A percentile compares a stretch with the other conserved stretches of the same genome.
These are phyloP conservation scores for Turritis glabra DNA, from an alignment of 345 rosid species.

Conservation along the genomic window DNA sequence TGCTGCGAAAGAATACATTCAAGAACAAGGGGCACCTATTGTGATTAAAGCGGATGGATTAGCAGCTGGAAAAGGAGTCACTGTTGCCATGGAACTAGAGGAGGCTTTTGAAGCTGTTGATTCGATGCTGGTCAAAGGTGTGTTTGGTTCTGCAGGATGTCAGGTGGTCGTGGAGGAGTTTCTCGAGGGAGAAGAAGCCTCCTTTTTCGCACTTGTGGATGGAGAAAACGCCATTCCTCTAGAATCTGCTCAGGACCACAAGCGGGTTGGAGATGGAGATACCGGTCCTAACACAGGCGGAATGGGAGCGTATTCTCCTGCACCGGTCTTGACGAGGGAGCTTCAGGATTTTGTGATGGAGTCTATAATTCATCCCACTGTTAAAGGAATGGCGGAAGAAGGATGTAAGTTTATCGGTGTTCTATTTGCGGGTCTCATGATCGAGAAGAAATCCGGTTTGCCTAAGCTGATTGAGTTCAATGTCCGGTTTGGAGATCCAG, in stretches of 20 bases:
- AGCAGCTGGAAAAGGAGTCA: constrained; percentile 97
- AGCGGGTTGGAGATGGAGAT: constrained; percentile 97
- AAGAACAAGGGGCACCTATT: constrained; percentile 80
- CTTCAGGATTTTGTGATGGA: constrained; percentile 77
- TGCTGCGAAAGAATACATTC: constrained; percentile 68
- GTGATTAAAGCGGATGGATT: constrained; percentile 93
- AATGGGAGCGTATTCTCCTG: constrained; percentile 97
- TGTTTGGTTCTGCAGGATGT: constrained; percentile 88
- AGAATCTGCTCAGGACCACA: constrained; percentile 97
- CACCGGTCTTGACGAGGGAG: constrained; percentile 75
- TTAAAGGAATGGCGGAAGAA: constrained; percentile 89
- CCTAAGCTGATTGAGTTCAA: constrained; percentile 98
- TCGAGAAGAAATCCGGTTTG: constrained; percentile 85
- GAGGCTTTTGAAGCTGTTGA: constrained; percentile 90
- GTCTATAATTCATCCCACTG: constrained; percentile 79
- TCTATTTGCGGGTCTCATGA: constrained; percentile 91
- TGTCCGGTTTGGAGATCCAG: constrained; percentile 98
- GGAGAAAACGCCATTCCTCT: constrained; percentile 91
- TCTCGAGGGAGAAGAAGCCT: constrained; percentile 95
- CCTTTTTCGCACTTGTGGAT: constrained; percentile 90
- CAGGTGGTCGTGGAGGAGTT: constrained; percentile 75
- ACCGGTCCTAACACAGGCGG: constrained; percentile 97
- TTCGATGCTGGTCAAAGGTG: constrained; percentile 76
- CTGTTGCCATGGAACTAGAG: constrained; percentile 74
- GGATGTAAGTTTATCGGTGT: constrained; percentile 95